Evolutionary conservation across 2,329 filamentous ascomycete genomes (phyloP), one percentile per base, ranked within the genome.

Genomic region (Phialophora tarda): DNA sequence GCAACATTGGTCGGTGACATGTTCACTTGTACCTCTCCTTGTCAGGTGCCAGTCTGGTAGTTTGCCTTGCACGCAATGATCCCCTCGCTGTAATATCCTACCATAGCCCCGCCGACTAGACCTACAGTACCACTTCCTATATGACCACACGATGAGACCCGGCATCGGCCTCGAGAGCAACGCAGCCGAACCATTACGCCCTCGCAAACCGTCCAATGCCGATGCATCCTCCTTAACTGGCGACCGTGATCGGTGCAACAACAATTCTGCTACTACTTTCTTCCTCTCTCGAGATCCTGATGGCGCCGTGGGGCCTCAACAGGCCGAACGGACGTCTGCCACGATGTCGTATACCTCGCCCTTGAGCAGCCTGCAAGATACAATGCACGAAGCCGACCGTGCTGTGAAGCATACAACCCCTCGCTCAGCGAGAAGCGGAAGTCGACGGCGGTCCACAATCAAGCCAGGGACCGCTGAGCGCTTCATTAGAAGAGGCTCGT

Each of bases 241-340:
- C 54, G 67, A 69, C 14, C 69, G 63, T 50, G 67, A 69, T 14
- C 69, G 67, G 44, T 56, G 55, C 47, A 65, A 57, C 71, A 65
- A 59, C 71, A 72, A 75, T 64, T 78, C 78, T 67, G 85, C 85
- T 50, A 84, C 84, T 59, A 84, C 84, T 59, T 88, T 88, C 80
- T 88, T 88, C 75, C 78, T 89, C 68, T 80, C 83, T 67, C 85
- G 82, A 69, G 84, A 83, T 72, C 78, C 80, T 65, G 81, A 84
- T 60, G 75, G 83, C 30, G 61, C 63, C 21, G 64, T 23, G 48
- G 44, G 56, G 24, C 34, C 47, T 34, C 53, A 54, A 26, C 59
- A 61, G 10, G 23, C 62, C 17, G 66, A 69, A 24, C 60, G 61
- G 10, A 41, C 47, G 21, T 54, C 50, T 23, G 56, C 32, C n/a